Percentiles rank a stretch among this genome's conserved stretches.
Evolutionary conservation across 495 filamentous ascomycete species (phyloP).

Genomic region (Penicillium cinerascens): DNA sequence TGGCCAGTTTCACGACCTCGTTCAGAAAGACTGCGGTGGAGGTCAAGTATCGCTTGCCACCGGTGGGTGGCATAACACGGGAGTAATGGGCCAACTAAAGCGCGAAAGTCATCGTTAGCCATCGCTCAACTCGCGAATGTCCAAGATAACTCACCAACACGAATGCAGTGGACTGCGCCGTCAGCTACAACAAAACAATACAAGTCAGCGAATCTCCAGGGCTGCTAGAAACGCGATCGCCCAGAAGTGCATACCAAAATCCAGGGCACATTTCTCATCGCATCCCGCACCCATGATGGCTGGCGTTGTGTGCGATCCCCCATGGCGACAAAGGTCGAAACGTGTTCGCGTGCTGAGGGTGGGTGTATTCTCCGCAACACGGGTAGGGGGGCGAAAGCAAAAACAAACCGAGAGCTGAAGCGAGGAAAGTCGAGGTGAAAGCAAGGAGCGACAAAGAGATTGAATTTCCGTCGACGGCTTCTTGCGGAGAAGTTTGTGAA

Average conservation of each 20-base stretch:
- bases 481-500: neutral
- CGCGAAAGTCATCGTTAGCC: conserved; percentile 14
- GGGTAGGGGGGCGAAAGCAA: neutral
- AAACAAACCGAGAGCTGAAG: neutral
- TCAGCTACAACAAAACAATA: conserved; percentile 26
- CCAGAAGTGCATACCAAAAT: conserved; percentile 57
- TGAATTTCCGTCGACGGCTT: neutral
- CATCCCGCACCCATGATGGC: conserved; percentile 54
- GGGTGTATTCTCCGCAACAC: conserved; percentile 15
- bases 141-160: conserved; percentile 34
- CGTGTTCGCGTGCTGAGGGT: conserved; percentile 10
- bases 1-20: conserved; percentile 84
- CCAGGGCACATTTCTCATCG: conserved; percentile 75
- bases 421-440: neutral
- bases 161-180: conserved; percentile 39
- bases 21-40: conserved; percentile 94
- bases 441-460: conserved; percentile 1
- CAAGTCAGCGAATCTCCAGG: conserved; percentile 16
- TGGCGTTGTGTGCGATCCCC: conserved; percentile 35
- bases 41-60: conserved; percentile 82
- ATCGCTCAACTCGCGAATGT: neutral
- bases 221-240: neutral
- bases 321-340: conserved; percentile 25
- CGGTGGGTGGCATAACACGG: conserved; percentile 77
- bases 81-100: conserved; percentile 85